Percentiles rank a stretch among this genome's conserved stretches.
phyloP scores from a whole-genome alignment of 148 eudicot species.

The Nepenthes gracilis region DNA sequence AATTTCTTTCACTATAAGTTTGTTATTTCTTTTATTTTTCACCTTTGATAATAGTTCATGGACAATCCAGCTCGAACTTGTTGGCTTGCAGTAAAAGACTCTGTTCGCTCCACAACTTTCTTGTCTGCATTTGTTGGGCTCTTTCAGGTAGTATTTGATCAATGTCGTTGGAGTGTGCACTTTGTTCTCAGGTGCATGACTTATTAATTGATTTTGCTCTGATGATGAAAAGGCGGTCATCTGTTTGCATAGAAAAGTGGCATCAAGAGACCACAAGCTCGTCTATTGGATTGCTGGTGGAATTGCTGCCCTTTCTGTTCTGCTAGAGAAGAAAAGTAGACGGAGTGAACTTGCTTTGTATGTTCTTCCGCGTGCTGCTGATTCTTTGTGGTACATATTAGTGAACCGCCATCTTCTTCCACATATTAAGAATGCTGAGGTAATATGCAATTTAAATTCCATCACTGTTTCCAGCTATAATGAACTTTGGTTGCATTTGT shows the following conservation, averaged over 20 bases:
- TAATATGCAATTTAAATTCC: constrained; percentile 16
- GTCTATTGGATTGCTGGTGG: constrained; percentile 95
- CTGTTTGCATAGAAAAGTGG: constrained; percentile 93
- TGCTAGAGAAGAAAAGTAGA: constrained; percentile 83
- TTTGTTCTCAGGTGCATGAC: neutral
- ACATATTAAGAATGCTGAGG: constrained; percentile 83
- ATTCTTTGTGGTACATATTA: constrained; percentile 87
- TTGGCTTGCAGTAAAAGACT: constrained; percentile 82
- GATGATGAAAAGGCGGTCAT: constrained; percentile 51
- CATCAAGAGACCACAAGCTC: constrained; percentile 85
- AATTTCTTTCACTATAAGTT: no score
- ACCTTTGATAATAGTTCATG: constrained; percentile 42
- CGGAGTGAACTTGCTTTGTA: constrained; percentile 89
- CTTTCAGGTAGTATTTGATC: constrained; percentile 61
- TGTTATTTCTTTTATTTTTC: neutral
- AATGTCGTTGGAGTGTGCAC: neutral
- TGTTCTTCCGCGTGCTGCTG: constrained; percentile 95
- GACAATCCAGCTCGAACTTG: constrained; percentile 69
- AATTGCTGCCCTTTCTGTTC: constrained; percentile 75
- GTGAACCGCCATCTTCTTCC: constrained; percentile 85
- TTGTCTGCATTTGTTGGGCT: constrained; percentile 92
- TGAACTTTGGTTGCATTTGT: neutral
- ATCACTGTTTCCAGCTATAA: neutral
- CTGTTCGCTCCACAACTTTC: constrained; percentile 87
- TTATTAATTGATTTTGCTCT: constrained; percentile 14